phyloP scores from a whole-genome alignment of 352 stramenopile species.

The Elongisporangium undulatum region DNA sequence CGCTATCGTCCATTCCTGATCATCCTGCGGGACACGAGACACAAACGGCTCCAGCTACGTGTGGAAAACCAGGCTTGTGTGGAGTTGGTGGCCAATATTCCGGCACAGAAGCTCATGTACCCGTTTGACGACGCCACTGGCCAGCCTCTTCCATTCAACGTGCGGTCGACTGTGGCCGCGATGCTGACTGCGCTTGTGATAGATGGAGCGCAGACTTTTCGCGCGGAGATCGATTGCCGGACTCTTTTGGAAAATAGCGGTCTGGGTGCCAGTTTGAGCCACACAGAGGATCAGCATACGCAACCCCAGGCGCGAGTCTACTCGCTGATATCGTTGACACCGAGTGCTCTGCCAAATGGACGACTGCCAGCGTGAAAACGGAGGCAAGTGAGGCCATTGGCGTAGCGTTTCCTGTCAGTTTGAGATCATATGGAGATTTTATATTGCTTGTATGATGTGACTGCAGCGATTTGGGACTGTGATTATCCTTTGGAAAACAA shows the following conservation, averaged over 20 bases:
- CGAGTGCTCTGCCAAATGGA: neutral
- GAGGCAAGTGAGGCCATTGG: neutral
- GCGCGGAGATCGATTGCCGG: slow-evolving; percentile 21
- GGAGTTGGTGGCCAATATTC: slow-evolving; percentile 46
- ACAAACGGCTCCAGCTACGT: slow-evolving; percentile 28
- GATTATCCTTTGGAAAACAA: too few species aligned
- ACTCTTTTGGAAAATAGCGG: neutral
- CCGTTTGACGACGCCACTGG: slow-evolving; percentile 1
- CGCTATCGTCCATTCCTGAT: slow-evolving; percentile 45
- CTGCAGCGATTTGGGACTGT: too few species aligned
- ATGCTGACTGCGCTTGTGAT: slow-evolving; percentile 33
- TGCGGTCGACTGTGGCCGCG: slow-evolving; percentile 16
- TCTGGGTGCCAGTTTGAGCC: neutral
- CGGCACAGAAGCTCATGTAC: slow-evolving; percentile 29
- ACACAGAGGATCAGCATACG: neutral
- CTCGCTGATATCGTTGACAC: neutral
- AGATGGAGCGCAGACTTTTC: slow-evolving; percentile 30
- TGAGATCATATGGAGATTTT: too few species aligned
- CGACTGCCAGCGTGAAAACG: neutral
- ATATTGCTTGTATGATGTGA: too few species aligned
- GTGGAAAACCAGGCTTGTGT: slow-evolving; percentile 20
- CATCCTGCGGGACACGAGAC: slow-evolving; percentile 28
- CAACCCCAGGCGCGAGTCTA: neutral
- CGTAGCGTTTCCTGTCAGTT: neutral
- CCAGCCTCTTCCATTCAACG: slow-evolving; percentile 11